A percentile compares a stretch with the other conserved stretches of the same genome.
Evolutionary conservation across 2,329 filamentous ascomycete genomes (phyloP).

Genomic region (Verticillium klebahnii): DNA sequence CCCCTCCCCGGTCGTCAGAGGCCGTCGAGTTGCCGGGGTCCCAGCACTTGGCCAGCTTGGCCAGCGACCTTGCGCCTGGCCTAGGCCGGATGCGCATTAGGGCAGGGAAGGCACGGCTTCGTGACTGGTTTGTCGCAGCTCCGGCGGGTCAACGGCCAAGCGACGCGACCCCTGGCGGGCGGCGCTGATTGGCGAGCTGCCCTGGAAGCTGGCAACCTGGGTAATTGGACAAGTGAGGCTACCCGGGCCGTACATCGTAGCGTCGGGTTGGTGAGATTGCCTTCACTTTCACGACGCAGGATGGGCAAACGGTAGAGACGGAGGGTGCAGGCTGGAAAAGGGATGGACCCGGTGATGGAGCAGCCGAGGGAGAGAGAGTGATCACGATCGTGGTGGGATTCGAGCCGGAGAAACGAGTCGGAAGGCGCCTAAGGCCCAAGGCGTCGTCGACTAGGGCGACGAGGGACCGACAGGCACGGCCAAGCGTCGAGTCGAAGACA

Average conservation of each 20-base stretch:
- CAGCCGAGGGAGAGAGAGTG: background rate
- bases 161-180: background rate
- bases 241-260: background rate
- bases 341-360: background rate
- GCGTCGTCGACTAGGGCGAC: background rate
- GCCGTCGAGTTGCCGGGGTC: background rate
- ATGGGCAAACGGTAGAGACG: background rate
- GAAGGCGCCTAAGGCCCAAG: background rate
- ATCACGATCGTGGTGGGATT: background rate
- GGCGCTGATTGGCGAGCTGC: background rate
- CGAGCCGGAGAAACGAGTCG: background rate
- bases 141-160: background rate
- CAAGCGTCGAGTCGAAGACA: background rate
- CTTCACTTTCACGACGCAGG: background rate
- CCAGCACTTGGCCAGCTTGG: background rate
- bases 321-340: background rate
- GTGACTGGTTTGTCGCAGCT: background rate
- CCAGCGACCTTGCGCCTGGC: background rate
- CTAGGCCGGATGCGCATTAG: background rate
- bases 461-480: background rate
- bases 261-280: background rate
- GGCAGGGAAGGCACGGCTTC: background rate
- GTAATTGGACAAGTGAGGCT: background rate
- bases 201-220: background rate
- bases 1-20: background rate